Evolutionary conservation across 768 basidiomycete genomes (phyloP).

Genomic region (Boletus edulis): DNA sequence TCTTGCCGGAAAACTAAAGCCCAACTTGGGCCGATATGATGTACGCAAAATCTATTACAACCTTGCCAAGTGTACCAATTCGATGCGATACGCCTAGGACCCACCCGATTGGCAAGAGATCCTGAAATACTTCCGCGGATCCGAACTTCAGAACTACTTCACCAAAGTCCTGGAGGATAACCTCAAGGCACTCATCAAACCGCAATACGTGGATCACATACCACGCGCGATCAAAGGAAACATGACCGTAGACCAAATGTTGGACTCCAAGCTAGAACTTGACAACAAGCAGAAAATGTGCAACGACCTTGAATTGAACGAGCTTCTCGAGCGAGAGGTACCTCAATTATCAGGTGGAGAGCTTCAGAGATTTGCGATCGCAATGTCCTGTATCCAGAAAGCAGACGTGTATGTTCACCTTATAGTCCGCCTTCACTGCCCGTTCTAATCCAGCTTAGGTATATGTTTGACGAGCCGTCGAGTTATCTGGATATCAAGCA

Average conservation of each 20-base stretch:
- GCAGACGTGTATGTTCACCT: conserved; percentile 82
- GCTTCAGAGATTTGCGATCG: conserved; percentile 96
- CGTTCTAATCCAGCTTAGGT: conserved; percentile 44
- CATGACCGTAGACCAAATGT: conserved; percentile 87
- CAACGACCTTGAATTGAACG: conserved; percentile 82
- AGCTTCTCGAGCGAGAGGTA: conserved; percentile 84
- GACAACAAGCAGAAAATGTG: conserved; percentile 88
- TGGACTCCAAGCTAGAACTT: conserved; percentile 84
- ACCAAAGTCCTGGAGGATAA: conserved; percentile 99
- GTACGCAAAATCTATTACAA: conserved; percentile 41
- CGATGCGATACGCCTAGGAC: conserved; percentile 48
- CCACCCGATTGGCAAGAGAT: conserved; percentile 99
- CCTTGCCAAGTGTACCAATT: neutral
- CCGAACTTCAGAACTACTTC: conserved; percentile 99
- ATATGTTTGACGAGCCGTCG: conserved; percentile 99
- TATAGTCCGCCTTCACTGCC: neutral
- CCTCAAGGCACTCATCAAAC: conserved; percentile 97
- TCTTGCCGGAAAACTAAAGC: conserved; percentile 94
- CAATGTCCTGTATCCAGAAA: conserved; percentile 91
- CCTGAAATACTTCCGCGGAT: conserved; percentile 96
- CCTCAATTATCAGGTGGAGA: conserved; percentile 92
- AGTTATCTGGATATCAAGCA: conserved; percentile 97
- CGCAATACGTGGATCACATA: conserved; percentile 99
- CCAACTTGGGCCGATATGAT: conserved; percentile 96
- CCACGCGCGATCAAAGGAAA: conserved; percentile 91